Evolutionary conservation across 176 grass and related monocot genomes (phyloP).

Genomic region (Raddia distichophylla): DNA sequence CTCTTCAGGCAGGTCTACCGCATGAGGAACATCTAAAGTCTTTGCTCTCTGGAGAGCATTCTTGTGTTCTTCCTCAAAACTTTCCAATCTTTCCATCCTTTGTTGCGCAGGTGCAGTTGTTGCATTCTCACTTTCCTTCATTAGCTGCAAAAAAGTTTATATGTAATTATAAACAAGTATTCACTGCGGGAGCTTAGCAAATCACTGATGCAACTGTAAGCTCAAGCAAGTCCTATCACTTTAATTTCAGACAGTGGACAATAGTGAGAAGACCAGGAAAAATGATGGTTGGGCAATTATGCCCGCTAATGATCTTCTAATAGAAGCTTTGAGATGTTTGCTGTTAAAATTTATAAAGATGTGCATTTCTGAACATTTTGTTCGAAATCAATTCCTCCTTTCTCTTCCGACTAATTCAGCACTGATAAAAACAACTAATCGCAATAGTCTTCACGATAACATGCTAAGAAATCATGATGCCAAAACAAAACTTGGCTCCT

Average conservation of each 20-base stretch:
- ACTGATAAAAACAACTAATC: constrained; percentile 2
- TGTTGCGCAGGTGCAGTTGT: constrained; percentile 53
- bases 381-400: background rate
- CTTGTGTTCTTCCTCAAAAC: constrained; percentile 84
- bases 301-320: background rate
- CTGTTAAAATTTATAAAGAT: background rate
- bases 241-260: constrained; percentile 3
- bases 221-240: background rate
- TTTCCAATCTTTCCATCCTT: constrained; percentile 75
- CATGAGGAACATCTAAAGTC: constrained; percentile 74
- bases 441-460: background rate
- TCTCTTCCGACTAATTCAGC: constrained; percentile 7
- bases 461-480: background rate
- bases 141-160: constrained; percentile 52
- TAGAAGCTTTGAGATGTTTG: constrained; percentile 7
- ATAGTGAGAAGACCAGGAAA: background rate
- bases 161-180: constrained; percentile 10
- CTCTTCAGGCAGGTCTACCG: constrained; percentile 48
- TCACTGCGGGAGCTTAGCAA: background rate
- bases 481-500: background rate
- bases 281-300: background rate
- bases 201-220: background rate
- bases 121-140: constrained; percentile 48
- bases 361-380: background rate
- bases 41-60: constrained; percentile 65